phyloP scores from a whole-genome alignment of 495 filamentous ascomycete genomes.

The Hypoxylon subgilvum region DNA sequence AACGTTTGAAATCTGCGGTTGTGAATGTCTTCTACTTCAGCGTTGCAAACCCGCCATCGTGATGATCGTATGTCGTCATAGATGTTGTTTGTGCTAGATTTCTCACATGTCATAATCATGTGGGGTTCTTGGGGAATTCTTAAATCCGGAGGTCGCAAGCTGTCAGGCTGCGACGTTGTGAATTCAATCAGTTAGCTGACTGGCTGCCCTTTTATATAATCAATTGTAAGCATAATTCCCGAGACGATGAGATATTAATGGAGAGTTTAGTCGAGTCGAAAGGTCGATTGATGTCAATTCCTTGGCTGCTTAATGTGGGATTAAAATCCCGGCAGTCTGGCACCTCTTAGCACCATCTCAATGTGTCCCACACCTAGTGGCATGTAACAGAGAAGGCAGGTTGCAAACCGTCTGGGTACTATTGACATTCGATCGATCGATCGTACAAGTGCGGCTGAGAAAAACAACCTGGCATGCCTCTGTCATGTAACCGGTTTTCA shows the following conservation, averaged over 20 bases:
- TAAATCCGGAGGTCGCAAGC: neutral
- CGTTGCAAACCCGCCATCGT: constrained; percentile 3
- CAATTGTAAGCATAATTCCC: no score
- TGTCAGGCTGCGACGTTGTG: neutral
- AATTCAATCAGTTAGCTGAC: no score
- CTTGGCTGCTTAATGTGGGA: no score
- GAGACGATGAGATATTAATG: no score
- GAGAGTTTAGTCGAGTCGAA: no score
- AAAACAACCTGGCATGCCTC: neutral
- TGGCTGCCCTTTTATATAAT: no score
- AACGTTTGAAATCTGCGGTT: no score
- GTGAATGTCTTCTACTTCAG: neutral
- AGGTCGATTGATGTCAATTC: no score
- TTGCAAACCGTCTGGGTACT: neutral
- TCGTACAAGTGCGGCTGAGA: constrained; percentile 20
- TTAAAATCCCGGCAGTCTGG: no score
- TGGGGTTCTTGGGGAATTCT: constrained; percentile 6
- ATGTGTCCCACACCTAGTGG: neutral
- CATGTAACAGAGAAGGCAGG: neutral
- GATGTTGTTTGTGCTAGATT: constrained; percentile 13
- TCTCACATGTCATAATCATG: constrained; percentile 20
- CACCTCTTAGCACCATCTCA: no score
- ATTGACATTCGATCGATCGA: constrained; percentile 35
- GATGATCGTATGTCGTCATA: constrained; percentile 33
- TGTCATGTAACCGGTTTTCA: constrained; percentile 12